Base-by-base conservation (phyloP, 2,329 filamentous ascomycete species). In the Xylariaceae sp. region DNA sequence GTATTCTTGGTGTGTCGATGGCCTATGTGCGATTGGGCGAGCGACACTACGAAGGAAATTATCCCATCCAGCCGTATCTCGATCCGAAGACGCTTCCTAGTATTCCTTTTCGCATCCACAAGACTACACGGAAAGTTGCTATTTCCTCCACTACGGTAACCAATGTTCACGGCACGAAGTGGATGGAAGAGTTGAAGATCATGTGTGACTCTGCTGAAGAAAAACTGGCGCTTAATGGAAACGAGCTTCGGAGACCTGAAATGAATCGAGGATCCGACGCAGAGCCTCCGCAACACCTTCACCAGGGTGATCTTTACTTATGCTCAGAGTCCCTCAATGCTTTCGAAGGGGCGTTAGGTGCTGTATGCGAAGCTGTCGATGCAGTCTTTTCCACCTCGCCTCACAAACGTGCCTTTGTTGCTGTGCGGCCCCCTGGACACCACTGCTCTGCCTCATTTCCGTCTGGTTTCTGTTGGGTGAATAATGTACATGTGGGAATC, bases 401-500 rank as follows among this genome's bases (percentile, higher is more conserved):
- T 6, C 87, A 89, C 19, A 86, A 83, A 41, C 86, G 92, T 53
- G 92, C 93, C 0, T 99, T 99, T 72, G 92, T 98, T 46, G 93
- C 90, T 24, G 90, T 98, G 46, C 87, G 95, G 28, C 95, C 95
- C 4, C 95, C 95, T 0, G 95, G 95, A 1, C 95, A 99, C 71
- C 95, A 99, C 71, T 99, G 95, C 75, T 96, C 94, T 2, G 86
- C 91, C 3, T 86, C 89, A 46, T 88, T 89, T 67, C 95, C 95
- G 0, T 97, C 94, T 2, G 95, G 95, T 0, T 99, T 99, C 71
- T 99, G 95, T 77, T 99, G 95, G 94, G 78, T 99, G 47, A 99
- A 99, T 74, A 99, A 99, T 71, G 92, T 99, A 0, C 94, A 98
- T 70, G 91, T 99, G 19, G 95, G 94, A 0, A 96, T 99, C 63